Evolutionary conservation across 2,329 filamentous ascomycete genomes (phyloP).

Genomic region (Paraphoma sp.): DNA sequence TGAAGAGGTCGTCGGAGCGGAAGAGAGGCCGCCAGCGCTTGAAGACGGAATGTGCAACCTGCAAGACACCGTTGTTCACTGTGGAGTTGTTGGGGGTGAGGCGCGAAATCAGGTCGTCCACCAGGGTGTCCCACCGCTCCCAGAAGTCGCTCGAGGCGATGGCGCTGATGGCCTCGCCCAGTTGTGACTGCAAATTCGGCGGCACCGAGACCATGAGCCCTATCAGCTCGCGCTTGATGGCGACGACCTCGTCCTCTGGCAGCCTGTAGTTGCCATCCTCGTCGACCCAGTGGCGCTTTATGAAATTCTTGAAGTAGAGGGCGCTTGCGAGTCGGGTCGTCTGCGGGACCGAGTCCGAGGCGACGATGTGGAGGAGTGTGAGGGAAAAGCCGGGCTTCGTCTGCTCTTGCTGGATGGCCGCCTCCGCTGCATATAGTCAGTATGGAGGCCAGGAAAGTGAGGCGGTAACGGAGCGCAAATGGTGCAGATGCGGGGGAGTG

Average conservation of each 20-base stretch:
- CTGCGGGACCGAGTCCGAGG: constrained; percentile 71
- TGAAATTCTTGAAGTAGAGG: constrained; percentile 98
- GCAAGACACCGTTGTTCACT: constrained; percentile 90
- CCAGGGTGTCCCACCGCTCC: constrained; percentile 94
- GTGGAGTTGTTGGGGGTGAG: constrained; percentile 82
- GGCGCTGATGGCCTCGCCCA: constrained; percentile 94
- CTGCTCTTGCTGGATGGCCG: constrained; percentile 78
- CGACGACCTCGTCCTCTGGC: constrained; percentile 77
- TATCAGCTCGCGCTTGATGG: constrained; percentile 94
- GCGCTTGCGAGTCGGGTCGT: constrained; percentile 87
- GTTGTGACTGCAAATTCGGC: constrained; percentile 84
- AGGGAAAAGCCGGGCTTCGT: constrained; percentile 87
- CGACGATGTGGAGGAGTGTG: constrained; percentile 85
- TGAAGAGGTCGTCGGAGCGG: constrained; percentile 89
- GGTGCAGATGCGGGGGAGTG: background rate
- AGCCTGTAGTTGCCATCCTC: constrained; percentile 95
- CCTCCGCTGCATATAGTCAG: constrained; percentile 70
- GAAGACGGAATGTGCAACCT: constrained; percentile 98
- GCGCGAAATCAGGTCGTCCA: constrained; percentile 87
- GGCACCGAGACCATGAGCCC: constrained; percentile 96
- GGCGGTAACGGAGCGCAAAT: background rate
- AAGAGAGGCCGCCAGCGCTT: constrained; percentile 94
- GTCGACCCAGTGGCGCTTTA: constrained; percentile 92
- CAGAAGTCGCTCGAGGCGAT: constrained; percentile 99
- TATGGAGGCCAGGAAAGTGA: background rate